Evolutionary conservation across 495 filamentous ascomycete species (phyloP).

Genomic region (Pyrenopolyporus hunteri): DNA sequence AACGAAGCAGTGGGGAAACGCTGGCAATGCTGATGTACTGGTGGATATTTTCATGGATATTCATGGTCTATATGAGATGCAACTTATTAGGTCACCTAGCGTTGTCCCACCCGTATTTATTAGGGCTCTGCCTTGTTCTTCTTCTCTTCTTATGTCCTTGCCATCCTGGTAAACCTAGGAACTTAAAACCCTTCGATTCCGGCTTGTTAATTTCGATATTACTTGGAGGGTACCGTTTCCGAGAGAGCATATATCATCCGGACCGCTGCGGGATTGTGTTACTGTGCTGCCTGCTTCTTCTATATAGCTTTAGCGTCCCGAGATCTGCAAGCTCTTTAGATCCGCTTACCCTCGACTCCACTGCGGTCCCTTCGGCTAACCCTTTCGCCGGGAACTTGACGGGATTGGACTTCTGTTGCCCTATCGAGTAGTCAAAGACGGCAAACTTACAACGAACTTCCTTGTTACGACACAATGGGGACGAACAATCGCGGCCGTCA

Average conservation of each 20-base stretch:
- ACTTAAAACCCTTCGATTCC: background rate
- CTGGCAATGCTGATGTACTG: background rate
- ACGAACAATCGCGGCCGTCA: background rate
- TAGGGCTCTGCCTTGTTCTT: background rate
- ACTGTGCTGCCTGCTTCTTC: too few species aligned
- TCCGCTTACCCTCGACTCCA: too few species aligned
- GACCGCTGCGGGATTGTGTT: too few species aligned
- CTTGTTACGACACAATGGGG: background rate
- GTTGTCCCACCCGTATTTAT: background rate
- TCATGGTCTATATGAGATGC: background rate
- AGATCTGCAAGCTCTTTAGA: too few species aligned
- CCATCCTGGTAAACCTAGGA: background rate
- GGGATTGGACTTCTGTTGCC: background rate
- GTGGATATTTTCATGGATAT: too few species aligned
- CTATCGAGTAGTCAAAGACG: background rate
- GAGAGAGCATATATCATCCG: too few species aligned
- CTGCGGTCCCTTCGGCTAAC: too few species aligned
- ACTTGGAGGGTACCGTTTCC: too few species aligned
- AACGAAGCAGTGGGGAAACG: background rate
- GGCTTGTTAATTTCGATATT: too few species aligned
- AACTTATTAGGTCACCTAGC: constrained; percentile 1
- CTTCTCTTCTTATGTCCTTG: too few species aligned
- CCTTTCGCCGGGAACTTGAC: background rate
- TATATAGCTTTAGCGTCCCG: too few species aligned
- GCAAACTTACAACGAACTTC: background rate